Percentiles rank a stretch among this genome's conserved stretches.
These are phyloP conservation scores for Vigna radiata DNA, from an alignment of 306 rosid species.

Conservation along the genomic window DNA sequence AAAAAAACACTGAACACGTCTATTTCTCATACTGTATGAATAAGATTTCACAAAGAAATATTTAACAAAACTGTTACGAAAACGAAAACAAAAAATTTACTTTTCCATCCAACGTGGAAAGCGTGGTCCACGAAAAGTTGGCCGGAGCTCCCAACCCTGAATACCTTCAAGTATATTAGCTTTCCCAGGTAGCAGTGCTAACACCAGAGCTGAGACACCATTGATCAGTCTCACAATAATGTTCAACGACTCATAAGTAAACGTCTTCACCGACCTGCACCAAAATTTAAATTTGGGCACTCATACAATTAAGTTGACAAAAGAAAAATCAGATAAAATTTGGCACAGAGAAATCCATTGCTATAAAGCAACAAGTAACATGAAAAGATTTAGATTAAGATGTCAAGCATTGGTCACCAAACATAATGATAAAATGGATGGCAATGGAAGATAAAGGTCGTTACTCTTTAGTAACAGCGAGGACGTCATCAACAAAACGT, in stretches of 20 bases:
- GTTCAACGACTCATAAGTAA: constrained; percentile 80
- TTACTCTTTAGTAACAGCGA: constrained; percentile 85
- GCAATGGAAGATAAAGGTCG: constrained; percentile 5
- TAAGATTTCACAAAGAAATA: constrained; percentile 22
- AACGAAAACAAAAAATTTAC: constrained; percentile 52
- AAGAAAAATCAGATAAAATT: no score
- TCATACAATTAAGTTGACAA: no score
- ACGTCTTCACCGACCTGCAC: constrained; percentile 87
- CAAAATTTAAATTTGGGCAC: no score
- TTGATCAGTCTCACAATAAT: constrained; percentile 80
- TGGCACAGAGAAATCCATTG: no score
- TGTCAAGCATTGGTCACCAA: no score
- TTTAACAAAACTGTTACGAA: not conserved
- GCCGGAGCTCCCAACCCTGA: constrained; percentile 97
- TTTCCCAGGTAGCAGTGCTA: constrained; percentile 79
- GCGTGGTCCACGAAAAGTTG: constrained; percentile 92
- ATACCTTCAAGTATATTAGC: constrained; percentile 86
- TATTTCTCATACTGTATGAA: not conserved
- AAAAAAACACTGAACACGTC: not conserved
- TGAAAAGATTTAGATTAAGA: not conserved
- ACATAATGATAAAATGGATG: no score
- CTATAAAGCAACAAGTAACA: constrained; percentile 8
- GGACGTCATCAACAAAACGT: constrained; percentile 64
- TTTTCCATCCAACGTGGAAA: constrained; percentile 98
- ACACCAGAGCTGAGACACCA: constrained; percentile 81